A percentile compares a stretch with the other conserved stretches of the same genome.
Evolutionary conservation across 805 yeast genomes (phyloP).

Genomic region (Isabelozyma pseudorhagii): DNA sequence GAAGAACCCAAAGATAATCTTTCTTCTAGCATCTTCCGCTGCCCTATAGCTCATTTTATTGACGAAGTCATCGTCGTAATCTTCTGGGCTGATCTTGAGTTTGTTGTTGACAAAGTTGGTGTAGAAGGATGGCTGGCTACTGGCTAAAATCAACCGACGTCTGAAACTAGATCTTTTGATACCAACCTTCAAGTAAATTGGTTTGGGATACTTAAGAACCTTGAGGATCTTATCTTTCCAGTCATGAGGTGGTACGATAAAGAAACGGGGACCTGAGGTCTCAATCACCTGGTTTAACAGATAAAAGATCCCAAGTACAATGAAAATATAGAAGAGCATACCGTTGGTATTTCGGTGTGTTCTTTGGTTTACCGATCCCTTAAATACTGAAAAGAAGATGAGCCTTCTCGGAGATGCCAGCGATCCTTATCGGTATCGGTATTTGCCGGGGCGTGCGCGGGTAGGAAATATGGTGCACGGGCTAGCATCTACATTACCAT

Average conservation of each 20-base stretch:
- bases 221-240: constrained; percentile 33
- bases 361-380: neutral
- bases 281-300: constrained; percentile 16
- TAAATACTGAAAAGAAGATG: neutral
- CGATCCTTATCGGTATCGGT: neutral
- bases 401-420: neutral
- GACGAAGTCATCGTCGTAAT: constrained; percentile 23
- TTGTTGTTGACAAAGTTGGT: constrained; percentile 37
- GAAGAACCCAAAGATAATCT: constrained; percentile 72
- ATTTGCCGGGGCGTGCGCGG: neutral
- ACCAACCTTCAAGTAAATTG: constrained; percentile 35
- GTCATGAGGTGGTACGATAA: constrained; percentile 35
- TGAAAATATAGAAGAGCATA: neutral
- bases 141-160: constrained; percentile 35
- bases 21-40: constrained; percentile 36
- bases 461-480: too few relatives aligned
- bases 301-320: constrained; percentile 1
- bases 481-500: too few relatives aligned
- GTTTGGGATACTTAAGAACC: constrained; percentile 30
- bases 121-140: constrained; percentile 34
- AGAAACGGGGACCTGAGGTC: constrained; percentile 28
- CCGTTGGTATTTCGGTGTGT: neutral
- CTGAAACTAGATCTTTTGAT: constrained; percentile 36
- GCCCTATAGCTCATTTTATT: constrained; percentile 27
- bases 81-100: constrained; percentile 29